A percentile compares a stretch with the other conserved stretches of the same genome.
Evolutionary conservation across 179 eudicot genomes (phyloP).

Genomic region (Monotropa hypopitys): DNA sequence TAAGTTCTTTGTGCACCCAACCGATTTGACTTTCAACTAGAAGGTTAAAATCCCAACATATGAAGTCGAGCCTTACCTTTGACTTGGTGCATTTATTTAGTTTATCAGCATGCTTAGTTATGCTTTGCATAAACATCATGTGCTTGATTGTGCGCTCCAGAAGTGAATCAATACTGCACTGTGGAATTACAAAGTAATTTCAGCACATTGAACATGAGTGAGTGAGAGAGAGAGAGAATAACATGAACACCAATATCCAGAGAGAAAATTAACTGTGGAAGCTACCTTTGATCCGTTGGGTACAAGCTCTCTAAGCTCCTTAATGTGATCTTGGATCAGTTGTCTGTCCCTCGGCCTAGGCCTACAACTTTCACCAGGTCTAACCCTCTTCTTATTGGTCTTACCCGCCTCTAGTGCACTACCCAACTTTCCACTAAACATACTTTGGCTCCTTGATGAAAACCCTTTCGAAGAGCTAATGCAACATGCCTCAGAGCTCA

Average conservation of each 20-base stretch:
- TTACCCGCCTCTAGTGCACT: constrained; percentile 39
- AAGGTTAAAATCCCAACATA: not conserved
- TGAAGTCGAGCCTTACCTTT: constrained; percentile 34
- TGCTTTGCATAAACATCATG: constrained; percentile 72
- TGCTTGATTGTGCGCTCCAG: constrained; percentile 89
- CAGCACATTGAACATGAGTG: constrained; percentile 13
- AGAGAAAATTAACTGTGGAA: not conserved
- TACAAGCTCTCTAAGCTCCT: constrained; percentile 79
- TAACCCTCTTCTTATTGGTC: constrained; percentile 57
- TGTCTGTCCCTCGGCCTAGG: constrained; percentile 98
- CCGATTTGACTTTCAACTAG: not conserved
- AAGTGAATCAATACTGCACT: constrained; percentile 94
- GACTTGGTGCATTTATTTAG: constrained; percentile 40
- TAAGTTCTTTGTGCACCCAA: not conserved
- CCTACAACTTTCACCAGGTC: constrained; percentile 60
- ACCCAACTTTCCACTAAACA: constrained; percentile 34
- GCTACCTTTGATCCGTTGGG: constrained; percentile 87
- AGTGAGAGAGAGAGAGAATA: not conserved
- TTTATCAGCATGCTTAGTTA: constrained; percentile 72
- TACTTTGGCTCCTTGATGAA: constrained; percentile 37
- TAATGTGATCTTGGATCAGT: constrained; percentile 89
- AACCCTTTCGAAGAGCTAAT: constrained; percentile 31
- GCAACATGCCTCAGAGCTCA: constrained; percentile 40
- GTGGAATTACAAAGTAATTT: constrained; percentile 20
- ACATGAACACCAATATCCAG: constrained; percentile 1